These are phyloP conservation scores for Colletotrichum phormii DNA, from an alignment of 2,329 filamentous ascomycete genomes.

Conservation along the genomic window DNA sequence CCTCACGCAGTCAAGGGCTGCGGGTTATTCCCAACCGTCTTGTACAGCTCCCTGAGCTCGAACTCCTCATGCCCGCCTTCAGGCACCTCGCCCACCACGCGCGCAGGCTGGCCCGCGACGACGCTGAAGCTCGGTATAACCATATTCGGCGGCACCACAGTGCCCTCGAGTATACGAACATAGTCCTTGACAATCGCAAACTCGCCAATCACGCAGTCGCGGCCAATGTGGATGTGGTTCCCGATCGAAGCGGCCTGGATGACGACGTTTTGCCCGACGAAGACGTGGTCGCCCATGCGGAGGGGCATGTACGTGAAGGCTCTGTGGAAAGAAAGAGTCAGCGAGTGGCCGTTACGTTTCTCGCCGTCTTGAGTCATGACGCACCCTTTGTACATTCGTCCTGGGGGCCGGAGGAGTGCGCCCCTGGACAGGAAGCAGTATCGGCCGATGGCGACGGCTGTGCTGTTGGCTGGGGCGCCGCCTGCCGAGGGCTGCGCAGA, in stretches of 20 bases:
- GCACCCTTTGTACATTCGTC: constrained; percentile 81
- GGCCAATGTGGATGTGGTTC: constrained; percentile 87
- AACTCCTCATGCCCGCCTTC: constrained; percentile 76
- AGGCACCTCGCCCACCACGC: constrained; percentile 83
- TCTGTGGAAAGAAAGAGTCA: constrained; percentile 43
- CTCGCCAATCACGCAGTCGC: constrained; percentile 80
- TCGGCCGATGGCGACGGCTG: constrained; percentile 86
- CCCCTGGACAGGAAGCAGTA: constrained; percentile 90
- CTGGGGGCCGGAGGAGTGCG: constrained; percentile 84
- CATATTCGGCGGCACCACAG: constrained; percentile 87
- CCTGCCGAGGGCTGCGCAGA: constrained; percentile 60
- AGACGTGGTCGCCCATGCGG: constrained; percentile 94
- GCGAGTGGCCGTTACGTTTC: too few species aligned
- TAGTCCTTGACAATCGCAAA: constrained; percentile 96
- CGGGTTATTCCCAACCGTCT: constrained; percentile 70
- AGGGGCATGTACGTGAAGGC: constrained; percentile 86
- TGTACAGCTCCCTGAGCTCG: constrained; percentile 73
- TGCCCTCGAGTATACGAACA: constrained; percentile 85
- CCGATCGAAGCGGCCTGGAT: constrained; percentile 88
- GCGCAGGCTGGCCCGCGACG: constrained; percentile 84
- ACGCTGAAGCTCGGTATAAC: constrained; percentile 93
- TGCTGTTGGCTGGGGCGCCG: constrained; percentile 61
- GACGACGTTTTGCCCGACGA: constrained; percentile 79
- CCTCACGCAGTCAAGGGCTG: constrained; percentile 41
- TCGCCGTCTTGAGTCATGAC: constrained; percentile 12